Evolutionary conservation across 345 rosid species (phyloP).

Genomic region (Citrus inodora): DNA sequence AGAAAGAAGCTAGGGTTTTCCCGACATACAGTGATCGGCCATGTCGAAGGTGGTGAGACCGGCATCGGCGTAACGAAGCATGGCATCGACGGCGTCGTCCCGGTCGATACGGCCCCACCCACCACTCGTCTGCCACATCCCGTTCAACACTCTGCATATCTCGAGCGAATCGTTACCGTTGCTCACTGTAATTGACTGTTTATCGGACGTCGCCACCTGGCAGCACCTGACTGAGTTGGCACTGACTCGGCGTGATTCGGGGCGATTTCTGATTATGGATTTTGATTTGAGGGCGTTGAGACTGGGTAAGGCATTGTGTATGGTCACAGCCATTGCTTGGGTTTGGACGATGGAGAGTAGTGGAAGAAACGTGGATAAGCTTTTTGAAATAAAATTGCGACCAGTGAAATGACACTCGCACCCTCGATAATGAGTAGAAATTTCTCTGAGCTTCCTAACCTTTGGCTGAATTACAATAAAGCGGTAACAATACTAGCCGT

Average conservation of each 20-base stretch:
- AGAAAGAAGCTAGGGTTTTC: slow-evolving; percentile 8
- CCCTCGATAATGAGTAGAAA: neutral
- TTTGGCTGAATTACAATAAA: too few species aligned
- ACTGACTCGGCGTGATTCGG: slow-evolving; percentile 14
- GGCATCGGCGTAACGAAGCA: slow-evolving; percentile 73
- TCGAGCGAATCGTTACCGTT: slow-evolving; percentile 82
- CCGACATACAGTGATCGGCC: slow-evolving; percentile 77
- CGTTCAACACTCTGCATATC: slow-evolving; percentile 79
- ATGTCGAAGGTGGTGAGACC: slow-evolving; percentile 96
- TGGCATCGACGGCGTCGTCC: slow-evolving; percentile 73
- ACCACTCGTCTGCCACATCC: slow-evolving; percentile 95
- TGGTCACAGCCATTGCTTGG: slow-evolving; percentile 27
- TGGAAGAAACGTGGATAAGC: neutral
- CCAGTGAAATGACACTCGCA: neutral
- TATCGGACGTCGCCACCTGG: slow-evolving; percentile 28
- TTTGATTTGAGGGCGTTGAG: slow-evolving; percentile 27
- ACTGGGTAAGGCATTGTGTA: slow-evolving; percentile 29
- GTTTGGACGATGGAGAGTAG: too few species aligned
- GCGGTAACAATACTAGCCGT: too few species aligned
- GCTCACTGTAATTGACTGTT: slow-evolving; percentile 50
- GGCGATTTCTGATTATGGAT: slow-evolving; percentile 9
- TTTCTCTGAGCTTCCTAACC: too few species aligned
- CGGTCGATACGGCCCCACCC: slow-evolving; percentile 89
- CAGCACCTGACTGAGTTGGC: slow-evolving; percentile 43
- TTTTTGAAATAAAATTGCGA: neutral